Evolutionary conservation across 2,329 filamentous ascomycete genomes (phyloP), one percentile per base, ranked within the genome.

Genomic region (Colletotrichum spaethianum): DNA sequence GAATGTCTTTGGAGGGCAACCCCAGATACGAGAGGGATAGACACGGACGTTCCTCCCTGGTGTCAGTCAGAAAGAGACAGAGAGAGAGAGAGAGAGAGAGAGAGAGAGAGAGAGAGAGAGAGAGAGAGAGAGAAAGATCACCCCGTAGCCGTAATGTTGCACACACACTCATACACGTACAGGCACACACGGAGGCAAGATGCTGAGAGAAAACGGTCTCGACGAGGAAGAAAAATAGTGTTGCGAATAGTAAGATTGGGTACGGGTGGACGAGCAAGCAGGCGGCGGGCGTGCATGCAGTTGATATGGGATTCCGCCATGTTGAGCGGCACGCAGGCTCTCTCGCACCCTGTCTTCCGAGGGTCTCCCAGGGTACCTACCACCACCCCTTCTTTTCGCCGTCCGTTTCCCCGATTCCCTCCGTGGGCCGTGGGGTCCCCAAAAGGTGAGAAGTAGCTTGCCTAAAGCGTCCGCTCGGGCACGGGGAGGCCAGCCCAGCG

Each of bases 21-120:
- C 63, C 44, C 55, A 72, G 70, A 64, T 67, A 71, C 68, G 64
- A 71, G 64, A 72, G 70, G 70, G 70, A 72, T 72, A 63, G 59
- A 70, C 42, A 31, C 44, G 7, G 44, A 40, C 70, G 70, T 72
- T 72, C 70, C 70, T 72, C 70, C 70, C 70, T 72, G 53, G 65
- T 72, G 70, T 70, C 70, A 72, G 59, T 42, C 11, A 46, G 36
- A 62, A 33, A 28, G 33, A 36, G 33, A 36, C 8, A 33, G 4
- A 36, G 33, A 36, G 33, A 36, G 11, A 36, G 33, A 36, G 16
- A 20, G n/a, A 36, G 33, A 33, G 4, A 36, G 33, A 36, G 33
- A 36, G 11, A 36, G 33, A 36, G 16, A 20, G 36, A 62, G 44
- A 28, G 33, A 36, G 33, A 46, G 36, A 62, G 44, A 28, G 33